Evolutionary conservation across 768 basidiomycete species (phyloP).

Genomic region (Leccinum sublutescens): DNA sequence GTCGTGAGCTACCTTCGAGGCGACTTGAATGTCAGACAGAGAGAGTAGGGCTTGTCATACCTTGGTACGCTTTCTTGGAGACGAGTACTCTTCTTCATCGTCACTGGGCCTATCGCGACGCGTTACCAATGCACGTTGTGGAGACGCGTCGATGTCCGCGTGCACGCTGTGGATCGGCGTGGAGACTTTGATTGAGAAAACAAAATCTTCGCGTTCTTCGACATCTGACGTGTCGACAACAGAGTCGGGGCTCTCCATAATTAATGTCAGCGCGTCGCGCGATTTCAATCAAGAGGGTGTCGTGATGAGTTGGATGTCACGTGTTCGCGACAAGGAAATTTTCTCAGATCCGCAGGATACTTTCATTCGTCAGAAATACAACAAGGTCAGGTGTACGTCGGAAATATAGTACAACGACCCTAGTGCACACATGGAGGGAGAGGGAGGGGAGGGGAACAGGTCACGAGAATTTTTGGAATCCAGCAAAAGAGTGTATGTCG

Average conservation of each 20-base stretch:
- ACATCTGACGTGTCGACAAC: constrained; percentile 48
- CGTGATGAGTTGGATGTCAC: constrained; percentile 14
- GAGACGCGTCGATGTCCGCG: background rate
- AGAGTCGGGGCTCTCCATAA: too few species aligned
- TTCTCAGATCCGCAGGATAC: background rate
- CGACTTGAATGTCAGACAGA: constrained; percentile 9
- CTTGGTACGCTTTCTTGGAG: constrained; percentile 41
- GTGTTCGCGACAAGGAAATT: constrained; percentile 13
- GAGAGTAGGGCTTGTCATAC: constrained; percentile 14
- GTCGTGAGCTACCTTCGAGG: constrained; percentile 21
- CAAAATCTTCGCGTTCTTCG: constrained; percentile 54
- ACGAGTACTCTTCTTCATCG: constrained; percentile 16
- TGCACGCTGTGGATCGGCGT: background rate
- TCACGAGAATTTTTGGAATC: constrained; percentile 2
- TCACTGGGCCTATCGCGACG: constrained; percentile 6
- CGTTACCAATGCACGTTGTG: background rate
- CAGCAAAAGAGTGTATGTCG: constrained; percentile 9
- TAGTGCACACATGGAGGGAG: background rate
- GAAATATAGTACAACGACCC: constrained; percentile 7
- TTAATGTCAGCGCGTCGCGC: background rate
- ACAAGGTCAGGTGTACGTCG: constrained; percentile 7
- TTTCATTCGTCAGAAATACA: constrained; percentile 20
- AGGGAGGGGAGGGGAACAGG: background rate
- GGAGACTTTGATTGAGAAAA: constrained; percentile 12
- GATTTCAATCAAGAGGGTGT: background rate